A percentile compares a stretch with the other conserved stretches of the same genome.
Conservation (phyloP, 2,329 filamentous ascomycete genomes). For the Alternaria brassicae region DNA sequence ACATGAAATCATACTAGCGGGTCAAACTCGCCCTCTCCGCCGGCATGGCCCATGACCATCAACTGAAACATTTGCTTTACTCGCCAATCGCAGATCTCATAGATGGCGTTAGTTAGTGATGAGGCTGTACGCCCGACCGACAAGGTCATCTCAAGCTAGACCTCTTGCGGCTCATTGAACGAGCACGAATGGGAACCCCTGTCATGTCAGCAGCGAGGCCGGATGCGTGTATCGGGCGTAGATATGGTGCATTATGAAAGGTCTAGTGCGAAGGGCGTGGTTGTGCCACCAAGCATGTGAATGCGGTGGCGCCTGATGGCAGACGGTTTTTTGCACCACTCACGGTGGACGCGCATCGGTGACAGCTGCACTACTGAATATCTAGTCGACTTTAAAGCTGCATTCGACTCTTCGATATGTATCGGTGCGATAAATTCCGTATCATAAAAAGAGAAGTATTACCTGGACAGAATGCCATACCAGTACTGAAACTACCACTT, state of each 20-base stretch:
- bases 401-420: no score
- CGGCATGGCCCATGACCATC: not conserved
- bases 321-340: not conserved
- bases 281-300: not conserved
- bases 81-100: not conserved
- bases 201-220: not conserved
- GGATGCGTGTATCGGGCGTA: not conserved
- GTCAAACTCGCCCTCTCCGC: not conserved
- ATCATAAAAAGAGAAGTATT: no score
- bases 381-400: no score
- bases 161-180: constrained; percentile 22
- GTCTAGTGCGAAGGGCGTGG: not conserved
- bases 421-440: no score
- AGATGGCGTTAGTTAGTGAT: not conserved
- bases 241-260: not conserved
- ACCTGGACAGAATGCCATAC: no score
- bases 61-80: not conserved
- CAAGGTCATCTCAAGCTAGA: constrained; percentile 3
- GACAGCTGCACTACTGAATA: no score
- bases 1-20: not conserved
- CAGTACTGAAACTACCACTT: no score
- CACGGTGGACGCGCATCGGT: not conserved
- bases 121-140: not conserved
- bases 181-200: constrained; percentile 4
- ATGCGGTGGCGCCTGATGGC: not conserved